Conservation (phyloP, 495 filamentous ascomycete species). For the Aspergillus saccharolyticus region DNA sequence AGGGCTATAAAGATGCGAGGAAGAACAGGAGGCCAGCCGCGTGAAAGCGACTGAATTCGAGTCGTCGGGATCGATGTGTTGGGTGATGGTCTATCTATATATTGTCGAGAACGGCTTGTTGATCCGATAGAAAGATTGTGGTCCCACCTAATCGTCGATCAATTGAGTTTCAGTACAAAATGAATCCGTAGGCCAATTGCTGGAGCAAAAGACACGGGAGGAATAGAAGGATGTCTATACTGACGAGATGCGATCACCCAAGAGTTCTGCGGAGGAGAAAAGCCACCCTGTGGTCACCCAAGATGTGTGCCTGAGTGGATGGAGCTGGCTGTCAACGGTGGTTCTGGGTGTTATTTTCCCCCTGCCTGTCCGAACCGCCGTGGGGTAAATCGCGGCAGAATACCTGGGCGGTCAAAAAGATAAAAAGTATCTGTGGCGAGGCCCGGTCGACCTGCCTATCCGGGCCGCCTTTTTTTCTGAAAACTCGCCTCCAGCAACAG, state of each 20-base stretch:
- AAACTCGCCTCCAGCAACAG: conserved; percentile 1
- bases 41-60: background rate
- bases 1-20: background rate
- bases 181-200: conserved; percentile 1
- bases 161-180: conserved; percentile 10
- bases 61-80: no score
- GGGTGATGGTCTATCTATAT: background rate
- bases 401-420: conserved; percentile 24
- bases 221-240: background rate
- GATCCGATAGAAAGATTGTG: conserved; percentile 9
- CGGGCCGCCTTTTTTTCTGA: conserved; percentile 18
- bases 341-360: background rate
- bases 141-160: conserved; percentile 9
- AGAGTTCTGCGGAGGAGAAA: background rate
- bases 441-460: conserved; percentile 34
- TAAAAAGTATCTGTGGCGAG: conserved; percentile 26
- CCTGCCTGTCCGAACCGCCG: conserved; percentile 7
- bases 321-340: background rate
- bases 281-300: background rate
- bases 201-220: background rate
- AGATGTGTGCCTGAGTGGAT: background rate
- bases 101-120: background rate
- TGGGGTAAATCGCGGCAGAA: conserved; percentile 20
- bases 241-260: background rate
- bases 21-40: background rate